phyloP scores from a whole-genome alignment of 2,329 filamentous ascomycete genomes.

The Neocucurbitaria cava region DNA sequence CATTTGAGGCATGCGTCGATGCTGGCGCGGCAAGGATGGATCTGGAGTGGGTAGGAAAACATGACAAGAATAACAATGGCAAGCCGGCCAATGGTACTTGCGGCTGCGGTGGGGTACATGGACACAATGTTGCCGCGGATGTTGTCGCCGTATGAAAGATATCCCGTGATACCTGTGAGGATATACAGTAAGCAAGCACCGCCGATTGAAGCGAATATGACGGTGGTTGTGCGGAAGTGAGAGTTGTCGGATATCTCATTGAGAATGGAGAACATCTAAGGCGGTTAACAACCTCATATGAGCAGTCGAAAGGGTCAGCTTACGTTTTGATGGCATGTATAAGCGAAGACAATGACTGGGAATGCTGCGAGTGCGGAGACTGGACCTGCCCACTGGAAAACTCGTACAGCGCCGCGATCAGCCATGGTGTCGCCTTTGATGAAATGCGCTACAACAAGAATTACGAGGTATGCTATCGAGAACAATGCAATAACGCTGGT shows the following conservation, averaged over 20 bases:
- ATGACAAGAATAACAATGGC: slow-evolving; percentile 96
- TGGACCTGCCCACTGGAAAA: slow-evolving; percentile 80
- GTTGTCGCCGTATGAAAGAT: slow-evolving; percentile 90
- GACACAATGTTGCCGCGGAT: slow-evolving; percentile 92
- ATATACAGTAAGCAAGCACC: slow-evolving; percentile 87
- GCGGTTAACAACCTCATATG: slow-evolving; percentile 4
- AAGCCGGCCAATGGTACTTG: slow-evolving; percentile 90
- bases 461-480: slow-evolving; percentile 91
- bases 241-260: slow-evolving; percentile 92
- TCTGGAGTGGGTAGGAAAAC: slow-evolving; percentile 94
- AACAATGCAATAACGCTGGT: slow-evolving; percentile 90
- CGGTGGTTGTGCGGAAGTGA: slow-evolving; percentile 76
- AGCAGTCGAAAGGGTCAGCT: slow-evolving; percentile 30
- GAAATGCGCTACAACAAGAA: slow-evolving; percentile 94
- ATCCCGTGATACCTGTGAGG: slow-evolving; percentile 91
- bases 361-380: slow-evolving; percentile 82
- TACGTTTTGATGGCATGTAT: slow-evolving; percentile 98
- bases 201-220: slow-evolving; percentile 85
- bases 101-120: slow-evolving; percentile 71
- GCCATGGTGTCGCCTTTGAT: slow-evolving; percentile 75
- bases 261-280: slow-evolving; percentile 95
- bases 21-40: slow-evolving; percentile 95
- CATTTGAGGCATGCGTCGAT: slow-evolving; percentile 93
- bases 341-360: slow-evolving; percentile 97
- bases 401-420: slow-evolving; percentile 75